These are phyloP conservation scores for Bacterosira constricta DNA, from an alignment of 108 stramenopile genomes.

Conservation along the genomic window DNA sequence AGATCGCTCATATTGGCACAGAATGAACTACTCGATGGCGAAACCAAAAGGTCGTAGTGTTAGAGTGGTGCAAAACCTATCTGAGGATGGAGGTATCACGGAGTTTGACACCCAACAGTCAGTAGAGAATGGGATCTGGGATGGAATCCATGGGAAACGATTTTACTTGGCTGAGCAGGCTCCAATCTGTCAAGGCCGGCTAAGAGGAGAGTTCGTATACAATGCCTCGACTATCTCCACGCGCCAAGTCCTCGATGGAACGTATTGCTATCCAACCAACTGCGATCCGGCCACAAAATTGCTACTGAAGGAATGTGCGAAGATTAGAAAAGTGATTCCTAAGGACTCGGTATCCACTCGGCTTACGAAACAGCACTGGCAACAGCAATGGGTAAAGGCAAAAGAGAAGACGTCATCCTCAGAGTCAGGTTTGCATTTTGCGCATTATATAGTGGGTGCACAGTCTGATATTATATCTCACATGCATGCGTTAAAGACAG, in stretches of 20 bases:
- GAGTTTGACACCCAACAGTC: background rate
- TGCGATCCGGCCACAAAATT: background rate
- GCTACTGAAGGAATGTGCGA: background rate
- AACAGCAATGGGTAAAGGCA: background rate
- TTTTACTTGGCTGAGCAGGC: conserved; percentile 5
- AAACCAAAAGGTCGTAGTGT: background rate
- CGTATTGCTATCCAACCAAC: background rate
- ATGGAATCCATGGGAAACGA: background rate
- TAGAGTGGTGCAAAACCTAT: background rate
- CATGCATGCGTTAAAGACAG: background rate
- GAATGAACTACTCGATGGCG: background rate
- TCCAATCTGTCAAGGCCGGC: conserved; percentile 4
- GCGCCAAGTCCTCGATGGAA: background rate
- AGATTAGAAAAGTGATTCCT: background rate
- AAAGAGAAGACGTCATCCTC: conserved; percentile 5
- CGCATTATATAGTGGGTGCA: background rate
- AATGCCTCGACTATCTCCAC: background rate
- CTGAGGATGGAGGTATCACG: background rate
- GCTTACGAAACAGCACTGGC: background rate
- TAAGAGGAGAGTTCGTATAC: conserved; percentile 4
- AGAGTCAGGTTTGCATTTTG: background rate
- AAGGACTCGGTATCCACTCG: background rate
- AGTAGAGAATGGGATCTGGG: background rate
- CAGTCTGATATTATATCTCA: background rate
- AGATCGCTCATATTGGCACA: conserved; percentile 1